These are phyloP conservation scores for Kodamaea kakaduensis DNA, from an alignment of 805 yeast genomes.

Conservation along the genomic window DNA sequence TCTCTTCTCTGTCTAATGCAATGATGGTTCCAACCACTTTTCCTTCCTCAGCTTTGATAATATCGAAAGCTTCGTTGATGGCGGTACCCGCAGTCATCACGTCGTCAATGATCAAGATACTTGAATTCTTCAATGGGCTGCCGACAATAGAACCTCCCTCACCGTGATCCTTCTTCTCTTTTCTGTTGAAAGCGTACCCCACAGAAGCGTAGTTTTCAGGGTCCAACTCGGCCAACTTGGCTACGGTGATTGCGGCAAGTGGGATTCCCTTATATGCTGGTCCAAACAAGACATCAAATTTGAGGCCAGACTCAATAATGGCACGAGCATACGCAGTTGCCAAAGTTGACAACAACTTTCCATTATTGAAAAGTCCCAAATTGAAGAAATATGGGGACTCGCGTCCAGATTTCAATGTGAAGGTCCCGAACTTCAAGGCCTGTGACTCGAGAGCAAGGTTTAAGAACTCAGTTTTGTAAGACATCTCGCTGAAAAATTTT, in stretches of 20 bases:
- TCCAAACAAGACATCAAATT: slow-evolving; percentile 90
- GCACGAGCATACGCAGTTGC: slow-evolving; percentile 89
- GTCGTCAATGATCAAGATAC: slow-evolving; percentile 85
- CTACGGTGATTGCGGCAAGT: slow-evolving; percentile 86
- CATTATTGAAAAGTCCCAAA: slow-evolving; percentile 84
- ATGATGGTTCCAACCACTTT: slow-evolving; percentile 77
- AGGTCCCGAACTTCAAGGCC: slow-evolving; percentile 83
- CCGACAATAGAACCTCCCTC: slow-evolving; percentile 98
- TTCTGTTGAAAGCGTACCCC: slow-evolving; percentile 93
- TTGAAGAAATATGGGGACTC: slow-evolving; percentile 95
- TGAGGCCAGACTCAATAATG: slow-evolving; percentile 72
- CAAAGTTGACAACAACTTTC: slow-evolving; percentile 69
- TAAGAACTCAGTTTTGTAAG: slow-evolving; percentile 63
- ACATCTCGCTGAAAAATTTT: slow-evolving; percentile 7
- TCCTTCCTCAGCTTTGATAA: slow-evolving; percentile 69
- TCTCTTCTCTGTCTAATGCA: slow-evolving; percentile 94
- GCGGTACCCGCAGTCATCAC: slow-evolving; percentile 99
- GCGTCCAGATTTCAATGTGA: slow-evolving; percentile 90
- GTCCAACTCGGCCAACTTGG: slow-evolving; percentile 86
- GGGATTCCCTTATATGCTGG: slow-evolving; percentile 99
- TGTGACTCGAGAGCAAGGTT: slow-evolving; percentile 76
- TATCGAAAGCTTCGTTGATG: slow-evolving; percentile 85
- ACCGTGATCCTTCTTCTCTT: slow-evolving; percentile 96
- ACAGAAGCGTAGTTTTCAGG: slow-evolving; percentile 69
- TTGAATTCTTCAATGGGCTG: slow-evolving; percentile 63